Evolutionary conservation across 2,329 filamentous ascomycete species (phyloP).

Genomic region (Pseudocercospora crystallina): DNA sequence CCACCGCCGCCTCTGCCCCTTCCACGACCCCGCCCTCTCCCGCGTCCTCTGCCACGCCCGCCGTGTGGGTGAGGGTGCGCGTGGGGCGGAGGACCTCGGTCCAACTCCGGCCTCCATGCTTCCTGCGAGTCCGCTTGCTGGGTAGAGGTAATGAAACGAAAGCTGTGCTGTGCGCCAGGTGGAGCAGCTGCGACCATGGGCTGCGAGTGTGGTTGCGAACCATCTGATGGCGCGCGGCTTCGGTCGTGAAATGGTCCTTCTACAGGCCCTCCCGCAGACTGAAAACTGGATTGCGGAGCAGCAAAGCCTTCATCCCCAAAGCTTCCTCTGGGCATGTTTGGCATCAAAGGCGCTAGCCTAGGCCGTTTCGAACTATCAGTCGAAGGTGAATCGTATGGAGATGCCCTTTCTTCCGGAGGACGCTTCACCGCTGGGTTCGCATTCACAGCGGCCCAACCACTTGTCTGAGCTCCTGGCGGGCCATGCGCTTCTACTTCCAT

Average conservation of each 20-base stretch:
- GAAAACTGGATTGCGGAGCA: slow-evolving; percentile 18
- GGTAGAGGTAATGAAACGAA: slow-evolving; percentile 37
- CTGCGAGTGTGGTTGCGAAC: slow-evolving; percentile 31
- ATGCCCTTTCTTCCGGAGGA: slow-evolving; percentile 36
- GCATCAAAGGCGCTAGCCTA: slow-evolving; percentile 40
- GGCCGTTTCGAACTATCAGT: slow-evolving; percentile 47
- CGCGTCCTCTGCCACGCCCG: slow-evolving; percentile 26
- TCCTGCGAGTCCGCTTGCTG: slow-evolving; percentile 31
- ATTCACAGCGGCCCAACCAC: slow-evolving; percentile 48
- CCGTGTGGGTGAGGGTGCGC: slow-evolving; percentile 3
- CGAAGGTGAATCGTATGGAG: slow-evolving; percentile 30
- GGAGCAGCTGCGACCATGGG: slow-evolving; percentile 19
- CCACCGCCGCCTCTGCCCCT: slow-evolving; percentile 35
- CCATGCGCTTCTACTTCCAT: slow-evolving; percentile 22
- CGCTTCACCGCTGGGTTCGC: slow-evolving; percentile 44
- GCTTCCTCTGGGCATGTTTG: slow-evolving; percentile 36
- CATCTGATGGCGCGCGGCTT: slow-evolving; percentile 36
- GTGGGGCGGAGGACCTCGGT: slow-evolving; percentile 12
- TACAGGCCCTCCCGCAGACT: slow-evolving; percentile 10
- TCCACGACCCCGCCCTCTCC: slow-evolving; percentile 41
- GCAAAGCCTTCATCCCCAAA: slow-evolving; percentile 30
- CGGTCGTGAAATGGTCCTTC: slow-evolving; percentile 20
- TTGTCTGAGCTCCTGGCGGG: slow-evolving; percentile 15
- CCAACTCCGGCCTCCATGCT: slow-evolving; percentile 29
- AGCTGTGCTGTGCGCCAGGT: slow-evolving; percentile 23